Conservation (phyloP, 2,329 filamentous ascomycete genomes). For the Ophidiomyces ophidiicola region DNA sequence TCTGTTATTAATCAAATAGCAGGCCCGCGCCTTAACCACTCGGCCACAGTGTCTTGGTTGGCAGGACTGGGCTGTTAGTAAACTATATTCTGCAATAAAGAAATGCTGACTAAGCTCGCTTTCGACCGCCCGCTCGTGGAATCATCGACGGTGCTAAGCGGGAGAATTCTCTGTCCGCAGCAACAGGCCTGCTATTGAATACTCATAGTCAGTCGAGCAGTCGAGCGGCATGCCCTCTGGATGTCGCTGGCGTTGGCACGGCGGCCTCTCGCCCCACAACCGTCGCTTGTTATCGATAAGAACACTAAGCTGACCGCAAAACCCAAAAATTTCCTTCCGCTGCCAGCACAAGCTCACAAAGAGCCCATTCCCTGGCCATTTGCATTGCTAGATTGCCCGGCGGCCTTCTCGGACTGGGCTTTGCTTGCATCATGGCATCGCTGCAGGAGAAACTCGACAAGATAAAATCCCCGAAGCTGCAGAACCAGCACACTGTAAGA, state of each 20-base stretch:
- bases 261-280: constrained; percentile 5
- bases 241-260: background rate
- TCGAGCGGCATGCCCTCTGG: too few relatives aligned
- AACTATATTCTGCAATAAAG: too few relatives aligned
- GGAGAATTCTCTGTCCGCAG: too few relatives aligned
- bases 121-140: too few relatives aligned
- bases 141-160: too few relatives aligned
- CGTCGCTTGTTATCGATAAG: constrained; percentile 8
- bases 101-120: too few relatives aligned
- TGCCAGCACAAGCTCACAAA: background rate
- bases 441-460: constrained; percentile 90
- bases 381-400: constrained; percentile 2
- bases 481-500: constrained; percentile 82
- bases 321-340: constrained; percentile 8
- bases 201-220: too few relatives aligned
- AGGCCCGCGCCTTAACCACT: too few relatives aligned
- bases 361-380: constrained; percentile 1
- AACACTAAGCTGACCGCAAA: constrained; percentile 3
- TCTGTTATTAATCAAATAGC: too few relatives aligned
- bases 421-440: constrained; percentile 40
- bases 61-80: too few relatives aligned
- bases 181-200: too few relatives aligned
- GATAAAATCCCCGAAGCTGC: constrained; percentile 90
- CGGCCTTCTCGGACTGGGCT: constrained; percentile 19
- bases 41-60: too few relatives aligned